phyloP scores from a whole-genome alignment of 73 alveolate genomes.

The Stentor roeselii region DNA sequence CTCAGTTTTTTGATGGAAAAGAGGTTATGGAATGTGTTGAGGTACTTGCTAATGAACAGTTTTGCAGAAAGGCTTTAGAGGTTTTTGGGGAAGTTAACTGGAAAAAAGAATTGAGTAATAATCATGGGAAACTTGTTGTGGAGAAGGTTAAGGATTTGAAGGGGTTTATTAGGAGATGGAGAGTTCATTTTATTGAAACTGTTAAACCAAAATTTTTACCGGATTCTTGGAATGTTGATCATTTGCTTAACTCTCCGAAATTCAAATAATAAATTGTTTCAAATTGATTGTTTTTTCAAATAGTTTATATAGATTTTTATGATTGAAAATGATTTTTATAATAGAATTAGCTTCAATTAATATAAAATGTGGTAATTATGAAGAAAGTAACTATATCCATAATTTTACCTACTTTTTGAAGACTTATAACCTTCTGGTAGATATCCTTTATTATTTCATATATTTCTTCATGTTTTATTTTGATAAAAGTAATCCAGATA shows the following conservation, averaged over 20 bases:
- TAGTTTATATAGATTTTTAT: too few species aligned
- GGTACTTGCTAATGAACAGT: neutral
- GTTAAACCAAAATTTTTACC: conserved; percentile 90
- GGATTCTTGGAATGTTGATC: conserved; percentile 85
- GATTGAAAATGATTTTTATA: too few species aligned
- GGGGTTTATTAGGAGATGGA: conserved; percentile 89
- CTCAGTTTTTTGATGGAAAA: neutral
- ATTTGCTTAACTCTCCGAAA: neutral
- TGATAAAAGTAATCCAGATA: too few species aligned
- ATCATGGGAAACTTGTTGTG: conserved; percentile 84
- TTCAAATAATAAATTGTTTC: neutral
- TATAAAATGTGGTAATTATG: too few species aligned
- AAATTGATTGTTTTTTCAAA: too few species aligned
- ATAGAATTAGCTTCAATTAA: too few species aligned
- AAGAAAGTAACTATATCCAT: too few species aligned
- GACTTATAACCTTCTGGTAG: too few species aligned
- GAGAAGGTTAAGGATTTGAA: conserved; percentile 60
- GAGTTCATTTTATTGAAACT: conserved; percentile 77
- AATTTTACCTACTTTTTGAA: too few species aligned
- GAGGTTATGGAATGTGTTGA: neutral
- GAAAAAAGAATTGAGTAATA: conserved; percentile 35
- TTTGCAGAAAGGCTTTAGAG: neutral
- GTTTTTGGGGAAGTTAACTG: conserved; percentile 9
- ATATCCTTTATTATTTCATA: too few species aligned
- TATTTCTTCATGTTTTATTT: too few species aligned